phyloP scores from a whole-genome alignment of 192 early-diverging fungal species.

The Coemansia sp. region DNA sequence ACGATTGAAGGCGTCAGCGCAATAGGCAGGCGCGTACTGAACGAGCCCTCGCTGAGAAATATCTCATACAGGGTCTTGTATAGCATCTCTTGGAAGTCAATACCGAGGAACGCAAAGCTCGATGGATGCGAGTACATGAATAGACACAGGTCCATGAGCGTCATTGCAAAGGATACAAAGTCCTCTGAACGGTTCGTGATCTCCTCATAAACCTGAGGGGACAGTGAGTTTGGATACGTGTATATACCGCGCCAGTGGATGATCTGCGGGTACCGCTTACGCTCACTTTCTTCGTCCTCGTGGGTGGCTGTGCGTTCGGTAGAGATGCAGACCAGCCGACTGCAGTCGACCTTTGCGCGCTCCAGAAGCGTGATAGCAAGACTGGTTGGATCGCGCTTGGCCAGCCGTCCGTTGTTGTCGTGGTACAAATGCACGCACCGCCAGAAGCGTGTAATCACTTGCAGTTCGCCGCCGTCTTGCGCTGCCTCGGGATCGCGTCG shows the following conservation, averaged over 20 bases:
- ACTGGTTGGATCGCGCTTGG: constrained; percentile 35
- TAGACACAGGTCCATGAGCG: constrained; percentile 50
- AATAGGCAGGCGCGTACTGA: constrained; percentile 43
- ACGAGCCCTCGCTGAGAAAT: constrained; percentile 40
- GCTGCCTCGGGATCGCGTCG: constrained; percentile 29
- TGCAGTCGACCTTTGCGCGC: constrained; percentile 45
- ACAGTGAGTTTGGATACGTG: constrained; percentile 44
- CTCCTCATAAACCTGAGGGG: constrained; percentile 52
- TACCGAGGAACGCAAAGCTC: constrained; percentile 47
- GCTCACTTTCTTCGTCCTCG: constrained; percentile 33
- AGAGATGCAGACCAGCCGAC: constrained; percentile 45
- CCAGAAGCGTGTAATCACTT: constrained; percentile 54
- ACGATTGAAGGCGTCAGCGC: constrained; percentile 43
- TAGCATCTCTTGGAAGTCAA: constrained; percentile 45
- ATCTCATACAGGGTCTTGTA: constrained; percentile 56
- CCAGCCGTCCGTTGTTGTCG: constrained; percentile 28
- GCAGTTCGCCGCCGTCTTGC: constrained; percentile 22
- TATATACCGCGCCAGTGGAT: constrained; percentile 49
- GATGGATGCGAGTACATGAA: constrained; percentile 55
- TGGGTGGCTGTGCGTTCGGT: constrained; percentile 42
- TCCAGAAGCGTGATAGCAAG: constrained; percentile 42
- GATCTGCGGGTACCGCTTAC: constrained; percentile 33
- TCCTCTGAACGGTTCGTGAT: constrained; percentile 41
- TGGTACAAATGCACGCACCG: constrained; percentile 53
- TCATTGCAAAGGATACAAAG: constrained; percentile 48